phyloP scores from a whole-genome alignment of 495 filamentous ascomycete genomes.

The Penicillium angulare region DNA sequence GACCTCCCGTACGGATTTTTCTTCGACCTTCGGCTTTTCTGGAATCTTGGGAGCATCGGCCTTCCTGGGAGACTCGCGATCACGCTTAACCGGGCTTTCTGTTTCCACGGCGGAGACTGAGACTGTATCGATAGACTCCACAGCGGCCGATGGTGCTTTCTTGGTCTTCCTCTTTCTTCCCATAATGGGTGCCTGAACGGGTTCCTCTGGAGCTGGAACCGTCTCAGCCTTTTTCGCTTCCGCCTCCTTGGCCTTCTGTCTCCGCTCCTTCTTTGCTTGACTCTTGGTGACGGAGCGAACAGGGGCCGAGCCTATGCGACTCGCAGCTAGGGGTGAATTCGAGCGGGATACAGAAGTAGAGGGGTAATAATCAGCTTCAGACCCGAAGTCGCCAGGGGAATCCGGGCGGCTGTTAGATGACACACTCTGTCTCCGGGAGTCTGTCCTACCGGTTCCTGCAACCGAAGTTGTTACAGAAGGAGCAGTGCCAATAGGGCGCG shows the following conservation, averaged over 20 bases:
- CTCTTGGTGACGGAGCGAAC: slow-evolving; percentile 82
- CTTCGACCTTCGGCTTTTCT: slow-evolving; percentile 40
- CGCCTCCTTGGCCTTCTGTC: slow-evolving; percentile 57
- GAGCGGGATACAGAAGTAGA: slow-evolving; percentile 81
- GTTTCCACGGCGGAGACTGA: slow-evolving; percentile 33
- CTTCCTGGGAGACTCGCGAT: slow-evolving; percentile 24
- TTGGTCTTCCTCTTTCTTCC: slow-evolving; percentile 91
- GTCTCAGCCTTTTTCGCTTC: slow-evolving; percentile 64
- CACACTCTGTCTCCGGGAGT: slow-evolving; percentile 59
- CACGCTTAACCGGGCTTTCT: slow-evolving; percentile 33
- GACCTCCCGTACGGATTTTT: slow-evolving; percentile 29
- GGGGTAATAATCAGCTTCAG: slow-evolving; percentile 72
- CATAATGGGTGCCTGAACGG: slow-evolving; percentile 76
- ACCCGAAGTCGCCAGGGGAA: slow-evolving; percentile 75
- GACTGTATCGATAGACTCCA: slow-evolving; percentile 38
- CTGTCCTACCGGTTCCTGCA: slow-evolving; percentile 38
- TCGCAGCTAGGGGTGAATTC: slow-evolving; percentile 76
- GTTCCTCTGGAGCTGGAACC: slow-evolving; percentile 51
- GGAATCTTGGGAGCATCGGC: slow-evolving; percentile 24
- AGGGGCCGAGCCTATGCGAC: slow-evolving; percentile 73
- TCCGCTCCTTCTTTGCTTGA: slow-evolving; percentile 82
- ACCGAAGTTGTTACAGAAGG: slow-evolving; percentile 40
- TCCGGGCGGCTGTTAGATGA: slow-evolving; percentile 65
- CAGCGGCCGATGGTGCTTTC: slow-evolving; percentile 53
- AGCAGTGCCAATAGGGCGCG: slow-evolving; percentile 35